phyloP scores from a whole-genome alignment of 352 stramenopile species.

The Globisporangium nagaii region DNA sequence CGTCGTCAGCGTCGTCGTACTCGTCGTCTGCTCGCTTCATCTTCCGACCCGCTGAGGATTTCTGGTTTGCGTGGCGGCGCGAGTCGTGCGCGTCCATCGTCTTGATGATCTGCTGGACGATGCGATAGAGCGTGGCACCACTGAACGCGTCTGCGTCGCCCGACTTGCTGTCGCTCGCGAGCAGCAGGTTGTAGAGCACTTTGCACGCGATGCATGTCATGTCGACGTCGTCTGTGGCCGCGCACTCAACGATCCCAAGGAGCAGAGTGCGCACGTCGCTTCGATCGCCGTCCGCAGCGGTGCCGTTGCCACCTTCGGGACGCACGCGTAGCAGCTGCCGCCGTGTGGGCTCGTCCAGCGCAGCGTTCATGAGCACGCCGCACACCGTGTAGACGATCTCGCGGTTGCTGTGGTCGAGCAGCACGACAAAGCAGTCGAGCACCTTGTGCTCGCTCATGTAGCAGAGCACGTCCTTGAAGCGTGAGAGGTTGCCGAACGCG shows the following conservation, averaged over 20 bases:
- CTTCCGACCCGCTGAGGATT: not conserved
- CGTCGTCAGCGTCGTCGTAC: slow-evolving; percentile 8
- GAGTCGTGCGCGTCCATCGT: slow-evolving; percentile 11
- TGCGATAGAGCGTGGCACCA: slow-evolving; percentile 14
- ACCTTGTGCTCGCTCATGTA: slow-evolving; percentile 52
- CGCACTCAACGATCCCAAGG: slow-evolving; percentile 45
- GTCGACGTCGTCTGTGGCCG: slow-evolving; percentile 50
- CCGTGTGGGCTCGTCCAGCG: slow-evolving; percentile 40
- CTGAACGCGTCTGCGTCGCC: slow-evolving; percentile 2
- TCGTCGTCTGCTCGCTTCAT: not conserved
- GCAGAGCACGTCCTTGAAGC: slow-evolving; percentile 61
- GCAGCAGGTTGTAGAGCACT: slow-evolving; percentile 78
- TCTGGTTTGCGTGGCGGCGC: not conserved
- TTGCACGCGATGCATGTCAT: slow-evolving; percentile 81
- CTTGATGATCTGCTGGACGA: slow-evolving; percentile 25
- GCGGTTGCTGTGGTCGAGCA: slow-evolving; percentile 72
- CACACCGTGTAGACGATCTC: slow-evolving; percentile 79
- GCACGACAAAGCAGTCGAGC: slow-evolving; percentile 60
- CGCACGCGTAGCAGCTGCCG: slow-evolving; percentile 24
- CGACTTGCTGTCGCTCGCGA: slow-evolving; percentile 21
- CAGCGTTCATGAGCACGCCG: slow-evolving; percentile 83
- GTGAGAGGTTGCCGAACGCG: slow-evolving; percentile 82
- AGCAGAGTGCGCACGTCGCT: slow-evolving; percentile 42
- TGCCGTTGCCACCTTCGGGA: slow-evolving; percentile 6
- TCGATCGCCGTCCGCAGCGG: slow-evolving; percentile 3